These are phyloP conservation scores for Phyllostachys edulis DNA, from an alignment of 176 grass and related monocot species.

Conservation along the genomic window DNA sequence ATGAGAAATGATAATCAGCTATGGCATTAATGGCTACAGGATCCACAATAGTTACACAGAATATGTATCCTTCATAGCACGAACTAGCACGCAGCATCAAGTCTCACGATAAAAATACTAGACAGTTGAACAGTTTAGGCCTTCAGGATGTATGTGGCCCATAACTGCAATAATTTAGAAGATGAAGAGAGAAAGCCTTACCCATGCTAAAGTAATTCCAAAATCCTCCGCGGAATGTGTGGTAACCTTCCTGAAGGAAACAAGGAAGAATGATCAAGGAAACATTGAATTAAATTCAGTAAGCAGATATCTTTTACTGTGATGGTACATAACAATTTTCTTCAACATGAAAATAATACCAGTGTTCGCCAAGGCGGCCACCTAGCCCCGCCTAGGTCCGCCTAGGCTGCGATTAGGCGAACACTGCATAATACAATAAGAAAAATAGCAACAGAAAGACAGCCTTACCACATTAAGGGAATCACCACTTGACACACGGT, in stretches of 20 bases:
- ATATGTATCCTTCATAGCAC: constrained; percentile 16
- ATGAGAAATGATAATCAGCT: constrained; percentile 2
- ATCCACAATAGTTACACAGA: neutral
- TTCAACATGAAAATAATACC: constrained; percentile 19
- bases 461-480: constrained; percentile 77
- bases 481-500: constrained; percentile 66
- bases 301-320: neutral
- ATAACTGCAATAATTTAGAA: neutral
- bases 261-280: constrained; percentile 29
- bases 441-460: constrained; percentile 27
- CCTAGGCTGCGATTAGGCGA: too few species aligned
- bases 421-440: neutral
- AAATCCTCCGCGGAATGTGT: constrained; percentile 87
- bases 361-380: too few species aligned
- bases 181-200: constrained; percentile 42
- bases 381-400: too few species aligned
- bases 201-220: constrained; percentile 99
- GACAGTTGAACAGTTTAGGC: neutral
- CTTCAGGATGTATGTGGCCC: neutral
- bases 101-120: constrained; percentile 2
- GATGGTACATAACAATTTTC: constrained; percentile 3
- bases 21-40: neutral
- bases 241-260: constrained; percentile 70
- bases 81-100: neutral
- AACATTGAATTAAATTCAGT: constrained; percentile 13